Evolutionary conservation across 441 rosid genomes (phyloP), one percentile per base, ranked within the genome.

Genomic region (Eutrema salsugineum): DNA sequence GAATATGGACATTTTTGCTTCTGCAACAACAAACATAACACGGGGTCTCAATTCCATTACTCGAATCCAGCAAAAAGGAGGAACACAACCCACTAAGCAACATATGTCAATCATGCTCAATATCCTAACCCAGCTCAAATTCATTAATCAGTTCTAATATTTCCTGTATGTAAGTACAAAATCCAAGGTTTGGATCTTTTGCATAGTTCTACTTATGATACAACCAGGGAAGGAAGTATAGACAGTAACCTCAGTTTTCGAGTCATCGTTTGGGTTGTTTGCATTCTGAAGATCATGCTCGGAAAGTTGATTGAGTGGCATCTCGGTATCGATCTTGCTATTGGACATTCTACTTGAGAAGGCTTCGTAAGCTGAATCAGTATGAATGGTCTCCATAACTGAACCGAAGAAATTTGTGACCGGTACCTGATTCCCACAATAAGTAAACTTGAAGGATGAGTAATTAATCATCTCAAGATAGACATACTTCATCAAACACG

Each of bases 371-470:
- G 97, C 86, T 59, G 80, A 85, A 77, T 87, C 92, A 14, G 97
- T 91, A 73, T 87, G 95, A 58, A 91, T 73, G 8, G 96, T 89
- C 85, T 93, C 98, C 99, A 93, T 93, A 50, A 95, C 96, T 5
- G 97, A 95, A 58, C 97, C 98, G 24, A 93, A 95, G 88, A 95
- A 93, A 82, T 86, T 91, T 2, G 98, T 95, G 76, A 93, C 98
- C 0, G 98, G 95, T 55, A 91, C 98, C 98, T 95, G 69, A 49
- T 67, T 35, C 51, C 33, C 70, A 51, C 55, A 57, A 48, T 35
- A 70, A 71, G 70, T 16, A 17, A 57, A 57, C 22, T 64, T 56
- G 33, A 20, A 76, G 66, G 48, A 30, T 62, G 72, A 76, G 67
- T 70, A 40, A 43, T 22, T 53, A 16, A 42, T 44, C 20, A 27